phyloP scores from a whole-genome alignment of 2,329 filamentous ascomycete genomes.

The Fusarium humuli region DNA sequence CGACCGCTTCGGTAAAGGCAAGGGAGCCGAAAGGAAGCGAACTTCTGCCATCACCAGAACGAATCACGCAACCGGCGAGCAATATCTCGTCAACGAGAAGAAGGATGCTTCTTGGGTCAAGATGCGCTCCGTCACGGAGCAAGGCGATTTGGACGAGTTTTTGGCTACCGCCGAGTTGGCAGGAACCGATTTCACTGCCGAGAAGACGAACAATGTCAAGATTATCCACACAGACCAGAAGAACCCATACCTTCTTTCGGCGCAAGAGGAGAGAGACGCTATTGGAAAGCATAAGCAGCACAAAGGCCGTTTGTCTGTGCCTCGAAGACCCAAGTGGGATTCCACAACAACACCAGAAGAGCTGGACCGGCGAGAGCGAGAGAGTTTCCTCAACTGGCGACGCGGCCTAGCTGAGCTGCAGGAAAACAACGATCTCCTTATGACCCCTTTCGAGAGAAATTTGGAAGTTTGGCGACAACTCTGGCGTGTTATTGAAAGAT shows the following conservation, averaged over 20 bases:
- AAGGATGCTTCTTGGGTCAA: constrained; percentile 98
- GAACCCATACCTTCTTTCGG: constrained; percentile 92
- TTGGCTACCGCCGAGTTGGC: constrained; percentile 94
- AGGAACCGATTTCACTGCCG: constrained; percentile 98
- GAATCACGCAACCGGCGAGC: constrained; percentile 83
- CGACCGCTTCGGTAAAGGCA: constrained; percentile 95
- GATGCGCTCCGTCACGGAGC: constrained; percentile 98
- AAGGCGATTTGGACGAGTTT: constrained; percentile 96
- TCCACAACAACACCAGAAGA: constrained; percentile 83
- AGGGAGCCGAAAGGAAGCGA: constrained; percentile 84
- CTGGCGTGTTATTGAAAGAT: constrained; percentile 97
- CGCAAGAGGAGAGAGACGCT: constrained; percentile 82
- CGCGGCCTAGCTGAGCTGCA: constrained; percentile 91
- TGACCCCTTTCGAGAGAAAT: constrained; percentile 98
- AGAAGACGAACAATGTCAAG: constrained; percentile 99
- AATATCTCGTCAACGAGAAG: constrained; percentile 90
- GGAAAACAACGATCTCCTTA: constrained; percentile 91
- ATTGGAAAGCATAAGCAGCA: constrained; percentile 87
- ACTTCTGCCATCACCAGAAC: constrained; percentile 71
- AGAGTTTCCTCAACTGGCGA: constrained; percentile 87
- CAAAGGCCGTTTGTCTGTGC: constrained; percentile 83
- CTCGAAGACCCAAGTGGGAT: constrained; percentile 90
- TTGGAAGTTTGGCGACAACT: constrained; percentile 97
- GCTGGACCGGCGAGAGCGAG: constrained; percentile 81
- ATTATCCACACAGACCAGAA: constrained; percentile 97